Evolutionary conservation across 805 yeast genomes (phyloP), one percentile per base, ranked within the genome.

Genomic region (Cyberlindnera xylosilytica): DNA sequence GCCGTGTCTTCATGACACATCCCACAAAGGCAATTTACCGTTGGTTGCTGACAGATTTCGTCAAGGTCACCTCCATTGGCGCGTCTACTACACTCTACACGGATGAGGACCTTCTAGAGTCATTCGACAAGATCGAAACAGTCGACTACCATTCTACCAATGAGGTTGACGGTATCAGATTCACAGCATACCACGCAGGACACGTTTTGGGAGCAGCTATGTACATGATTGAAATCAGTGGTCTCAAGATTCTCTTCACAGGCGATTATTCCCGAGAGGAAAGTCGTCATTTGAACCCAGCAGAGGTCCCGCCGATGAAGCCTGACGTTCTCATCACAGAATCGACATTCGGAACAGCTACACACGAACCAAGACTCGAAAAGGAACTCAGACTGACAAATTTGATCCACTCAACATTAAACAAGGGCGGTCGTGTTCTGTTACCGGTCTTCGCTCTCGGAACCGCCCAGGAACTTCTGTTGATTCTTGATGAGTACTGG

Each of bases 111-210:
- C 70, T 93, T 51, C 78, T 81, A 57, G 83, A 81, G 40, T 87
- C 97, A 0, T 88, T 91, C 56, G 97, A 89, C 56, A 70, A 78
- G 49, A 93, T 93, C 37, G 98, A 93, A 62, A 87, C 98, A 1
- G 79, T 93, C 19, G 99, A 93, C 62, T 93, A 84, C 63, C 98
- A 93, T 63, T 87, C 97, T 4, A 93, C 99, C 0, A 77, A 88
- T 50, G 98, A 93, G 54, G 86, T 90, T 27, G 95, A 87, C 45
- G 99, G 99, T 39, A 83, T 93, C 43, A 74, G 93, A 58, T 91
- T 93, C 68, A 93, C 99, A 1, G 99, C 99, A 1, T 93, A 84
- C 63, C 99, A 91, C 66, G 99, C 99, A 7, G 99, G 99, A n/a
- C 99, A 93, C 72, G 99, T 93, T 11, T 70, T 93, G 34, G 99